phyloP scores from a whole-genome alignment of 225 moss, liverwort and hornwort genomes.

The Bryum argenteum region DNA sequence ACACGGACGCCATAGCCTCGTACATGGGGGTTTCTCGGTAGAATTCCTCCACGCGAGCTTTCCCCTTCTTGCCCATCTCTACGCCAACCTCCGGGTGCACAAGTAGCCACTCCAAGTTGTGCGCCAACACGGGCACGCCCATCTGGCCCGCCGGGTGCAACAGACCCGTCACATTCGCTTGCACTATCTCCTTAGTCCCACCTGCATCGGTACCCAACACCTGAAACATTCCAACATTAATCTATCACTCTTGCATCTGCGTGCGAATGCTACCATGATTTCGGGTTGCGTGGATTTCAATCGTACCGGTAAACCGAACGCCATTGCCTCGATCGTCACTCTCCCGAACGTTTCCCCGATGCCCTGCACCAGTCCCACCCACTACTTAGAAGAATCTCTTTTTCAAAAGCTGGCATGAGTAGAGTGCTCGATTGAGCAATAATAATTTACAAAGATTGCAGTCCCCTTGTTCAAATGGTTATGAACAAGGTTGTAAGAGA shows the following conservation, averaged over 20 bases:
- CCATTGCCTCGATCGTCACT: slow-evolving; percentile 80
- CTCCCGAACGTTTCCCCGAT: slow-evolving; percentile 84
- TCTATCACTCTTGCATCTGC: too few relatives aligned
- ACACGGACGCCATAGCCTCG: slow-evolving; percentile 60
- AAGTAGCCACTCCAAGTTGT: slow-evolving; percentile 51
- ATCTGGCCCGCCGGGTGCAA: slow-evolving; percentile 61
- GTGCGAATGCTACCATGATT: too few relatives aligned
- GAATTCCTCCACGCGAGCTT: slow-evolving; percentile 38
- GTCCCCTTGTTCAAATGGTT: too few relatives aligned
- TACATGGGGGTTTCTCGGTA: slow-evolving; percentile 68
- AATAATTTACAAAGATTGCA: too few relatives aligned
- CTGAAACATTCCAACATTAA: slow-evolving; percentile 22
- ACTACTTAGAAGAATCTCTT: slow-evolving; percentile 3
- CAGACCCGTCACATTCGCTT: slow-evolving; percentile 58
- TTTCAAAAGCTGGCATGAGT: too few relatives aligned
- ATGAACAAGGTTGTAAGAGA: too few relatives aligned
- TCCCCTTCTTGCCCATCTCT: slow-evolving; percentile 65
- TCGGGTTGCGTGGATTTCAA: too few relatives aligned
- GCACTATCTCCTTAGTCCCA: slow-evolving; percentile 72
- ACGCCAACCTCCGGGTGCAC: slow-evolving; percentile 46
- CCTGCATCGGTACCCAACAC: slow-evolving; percentile 73
- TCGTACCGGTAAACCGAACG: slow-evolving; percentile 76
- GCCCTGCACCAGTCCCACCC: slow-evolving; percentile 51
- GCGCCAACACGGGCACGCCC: slow-evolving; percentile 63
- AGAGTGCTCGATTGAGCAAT: too few relatives aligned